Conservation (phyloP, 2,329 filamentous ascomycete species). For the Amesomyces nigricolor region DNA sequence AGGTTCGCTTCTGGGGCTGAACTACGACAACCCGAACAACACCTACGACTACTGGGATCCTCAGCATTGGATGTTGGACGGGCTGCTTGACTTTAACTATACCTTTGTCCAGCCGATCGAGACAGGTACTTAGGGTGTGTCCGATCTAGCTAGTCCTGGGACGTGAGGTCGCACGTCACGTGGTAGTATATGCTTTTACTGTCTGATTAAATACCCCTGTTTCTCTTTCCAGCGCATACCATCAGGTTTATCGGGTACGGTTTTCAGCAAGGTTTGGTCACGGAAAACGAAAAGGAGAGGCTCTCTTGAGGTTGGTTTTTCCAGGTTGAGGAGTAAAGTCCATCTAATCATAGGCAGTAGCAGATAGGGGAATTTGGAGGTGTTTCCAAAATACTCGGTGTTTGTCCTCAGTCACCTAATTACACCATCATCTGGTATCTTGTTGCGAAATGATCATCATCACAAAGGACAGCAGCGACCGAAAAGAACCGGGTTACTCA, state of each 20-base stretch:
- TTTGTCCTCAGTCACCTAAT: background rate
- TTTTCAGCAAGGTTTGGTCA: background rate
- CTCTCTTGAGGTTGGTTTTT: slow-evolving; percentile 1
- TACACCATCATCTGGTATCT: background rate
- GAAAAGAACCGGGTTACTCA: too few species aligned
- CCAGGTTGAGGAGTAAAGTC: background rate
- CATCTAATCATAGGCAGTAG: slow-evolving; percentile 4
- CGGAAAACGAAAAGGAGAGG: background rate
- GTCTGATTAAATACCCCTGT: slow-evolving; percentile 16
- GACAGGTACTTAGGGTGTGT: slow-evolving; percentile 37
- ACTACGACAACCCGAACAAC: slow-evolving; percentile 64
- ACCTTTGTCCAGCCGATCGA: slow-evolving; percentile 53
- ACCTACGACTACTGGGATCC: slow-evolving; percentile 87
- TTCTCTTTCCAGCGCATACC: slow-evolving; percentile 2
- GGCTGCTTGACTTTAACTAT: slow-evolving; percentile 74
- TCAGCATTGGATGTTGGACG: slow-evolving; percentile 89
- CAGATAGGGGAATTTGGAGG: background rate
- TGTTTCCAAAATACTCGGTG: background rate
- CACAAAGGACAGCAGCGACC: background rate
- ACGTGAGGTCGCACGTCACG: background rate
- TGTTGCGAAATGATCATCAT: background rate
- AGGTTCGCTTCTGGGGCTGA: slow-evolving; percentile 46
- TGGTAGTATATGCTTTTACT: slow-evolving; percentile 10
- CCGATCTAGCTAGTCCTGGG: background rate
- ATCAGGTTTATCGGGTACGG: slow-evolving; percentile 7